These are phyloP conservation scores for Cladosporium sphaerospermum DNA, from an alignment of 2,329 filamentous ascomycete genomes.

Conservation along the genomic window DNA sequence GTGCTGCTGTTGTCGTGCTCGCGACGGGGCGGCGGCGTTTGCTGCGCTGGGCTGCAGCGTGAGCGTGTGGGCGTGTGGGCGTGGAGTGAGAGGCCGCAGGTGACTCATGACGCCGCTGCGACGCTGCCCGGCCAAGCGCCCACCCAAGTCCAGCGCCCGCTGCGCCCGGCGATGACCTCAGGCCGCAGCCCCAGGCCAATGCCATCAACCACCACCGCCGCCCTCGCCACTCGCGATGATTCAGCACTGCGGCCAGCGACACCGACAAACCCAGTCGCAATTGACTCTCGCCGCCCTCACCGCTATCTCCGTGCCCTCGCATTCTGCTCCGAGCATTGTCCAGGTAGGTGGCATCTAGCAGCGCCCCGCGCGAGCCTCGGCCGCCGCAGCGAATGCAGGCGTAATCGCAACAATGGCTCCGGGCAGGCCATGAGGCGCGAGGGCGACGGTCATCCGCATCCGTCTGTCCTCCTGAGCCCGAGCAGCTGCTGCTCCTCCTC, in stretches of 20 bases:
- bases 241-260: neutral
- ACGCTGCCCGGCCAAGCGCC: neutral
- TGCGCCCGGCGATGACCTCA: conserved; percentile 3
- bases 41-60: neutral
- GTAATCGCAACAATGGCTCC: too few relatives aligned
- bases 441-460: too few relatives aligned
- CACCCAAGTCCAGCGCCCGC: conserved; percentile 1
- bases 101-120: neutral
- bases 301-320: too few relatives aligned
- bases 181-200: neutral
- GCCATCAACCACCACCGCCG: neutral
- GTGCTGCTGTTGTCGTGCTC: neutral
- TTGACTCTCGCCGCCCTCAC: neutral
- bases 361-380: too few relatives aligned
- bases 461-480: too few relatives aligned
- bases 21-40: neutral
- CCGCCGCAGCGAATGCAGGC: too few relatives aligned
- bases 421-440: too few relatives aligned
- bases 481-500: too few relatives aligned
- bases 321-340: too few relatives aligned
- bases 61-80: neutral
- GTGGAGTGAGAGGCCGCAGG: neutral
- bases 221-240: conserved; percentile 6
- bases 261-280: neutral
- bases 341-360: too few relatives aligned